Percentiles rank a stretch among this genome's conserved stretches.
phyloP scores from a whole-genome alignment of 2,329 filamentous ascomycete species.

The Emericellopsis cladophorae region DNA sequence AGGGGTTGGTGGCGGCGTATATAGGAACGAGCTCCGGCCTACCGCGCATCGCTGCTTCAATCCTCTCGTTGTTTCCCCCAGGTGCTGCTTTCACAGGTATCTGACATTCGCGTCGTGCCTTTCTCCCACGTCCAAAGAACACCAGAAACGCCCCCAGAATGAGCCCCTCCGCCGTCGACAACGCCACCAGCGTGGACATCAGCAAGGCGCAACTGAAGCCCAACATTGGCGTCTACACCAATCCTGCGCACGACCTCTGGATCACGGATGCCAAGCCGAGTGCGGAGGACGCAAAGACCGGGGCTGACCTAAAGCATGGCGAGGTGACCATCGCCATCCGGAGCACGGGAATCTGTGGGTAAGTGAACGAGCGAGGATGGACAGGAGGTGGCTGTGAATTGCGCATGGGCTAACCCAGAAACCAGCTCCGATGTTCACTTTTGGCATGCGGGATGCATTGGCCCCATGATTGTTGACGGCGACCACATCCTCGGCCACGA shows the following conservation, averaged over 20 bases:
- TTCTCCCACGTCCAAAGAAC: too few relatives aligned
- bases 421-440: constrained; percentile 85
- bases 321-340: constrained; percentile 83
- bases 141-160: constrained; percentile 7
- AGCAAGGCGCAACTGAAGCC: constrained; percentile 39
- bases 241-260: constrained; percentile 86
- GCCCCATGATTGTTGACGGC: constrained; percentile 82
- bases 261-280: constrained; percentile 67
- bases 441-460: constrained; percentile 92
- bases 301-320: constrained; percentile 57
- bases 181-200: constrained; percentile 9
- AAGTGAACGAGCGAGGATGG: constrained; percentile 12
- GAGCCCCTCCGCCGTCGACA: constrained; percentile 20
- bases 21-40: too few relatives aligned
- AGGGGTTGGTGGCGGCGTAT: too few relatives aligned
- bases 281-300: constrained; percentile 59
- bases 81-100: too few relatives aligned
- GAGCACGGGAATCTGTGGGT: constrained; percentile 95
- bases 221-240: constrained; percentile 95
- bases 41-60: too few relatives aligned
- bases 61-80: too few relatives aligned
- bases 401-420: not conserved
- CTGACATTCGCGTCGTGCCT: too few relatives aligned
- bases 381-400: not conserved
- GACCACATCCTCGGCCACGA: constrained; percentile 94